These are phyloP conservation scores for Sesbania bispinosa DNA, from an alignment of 306 rosid genomes.

Conservation along the genomic window DNA sequence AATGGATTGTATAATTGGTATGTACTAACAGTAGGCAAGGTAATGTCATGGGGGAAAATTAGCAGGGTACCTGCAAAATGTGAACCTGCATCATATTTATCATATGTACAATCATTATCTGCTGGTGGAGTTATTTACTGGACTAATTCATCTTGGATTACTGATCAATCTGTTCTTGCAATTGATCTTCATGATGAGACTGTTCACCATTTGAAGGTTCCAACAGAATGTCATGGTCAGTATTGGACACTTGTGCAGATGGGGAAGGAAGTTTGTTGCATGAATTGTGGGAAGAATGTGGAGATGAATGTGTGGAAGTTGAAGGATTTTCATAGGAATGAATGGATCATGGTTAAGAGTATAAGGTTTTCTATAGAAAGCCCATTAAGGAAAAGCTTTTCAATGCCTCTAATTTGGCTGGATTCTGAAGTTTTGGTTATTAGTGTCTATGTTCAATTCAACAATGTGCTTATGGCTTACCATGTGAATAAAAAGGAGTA, in stretches of 20 bases:
- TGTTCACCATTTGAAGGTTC: background rate
- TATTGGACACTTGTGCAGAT: conserved; percentile 23
- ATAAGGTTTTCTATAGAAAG: background rate
- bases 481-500: background rate
- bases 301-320: conserved; percentile 14
- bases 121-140: background rate
- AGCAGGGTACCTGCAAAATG: background rate
- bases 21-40: background rate
- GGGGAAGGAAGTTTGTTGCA: background rate
- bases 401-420: background rate
- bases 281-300: conserved; percentile 16
- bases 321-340: conserved; percentile 14
- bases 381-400: background rate
- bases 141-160: conserved; percentile 19
- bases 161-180: background rate
- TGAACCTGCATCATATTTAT: conserved; percentile 16
- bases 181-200: background rate
- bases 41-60: conserved; percentile 13
- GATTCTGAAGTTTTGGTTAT: background rate
- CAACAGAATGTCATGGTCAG: background rate
- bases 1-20: background rate
- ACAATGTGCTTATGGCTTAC: conserved; percentile 17
- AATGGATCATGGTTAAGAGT: conserved; percentile 13
- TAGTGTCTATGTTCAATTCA: background rate
- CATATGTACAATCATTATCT: conserved; percentile 15